A percentile compares a stretch with the other conserved stretches of the same genome.
These are phyloP conservation scores for Scenedesmus sp. DNA, from an alignment of 163 green algal species.

Conservation along the genomic window DNA sequence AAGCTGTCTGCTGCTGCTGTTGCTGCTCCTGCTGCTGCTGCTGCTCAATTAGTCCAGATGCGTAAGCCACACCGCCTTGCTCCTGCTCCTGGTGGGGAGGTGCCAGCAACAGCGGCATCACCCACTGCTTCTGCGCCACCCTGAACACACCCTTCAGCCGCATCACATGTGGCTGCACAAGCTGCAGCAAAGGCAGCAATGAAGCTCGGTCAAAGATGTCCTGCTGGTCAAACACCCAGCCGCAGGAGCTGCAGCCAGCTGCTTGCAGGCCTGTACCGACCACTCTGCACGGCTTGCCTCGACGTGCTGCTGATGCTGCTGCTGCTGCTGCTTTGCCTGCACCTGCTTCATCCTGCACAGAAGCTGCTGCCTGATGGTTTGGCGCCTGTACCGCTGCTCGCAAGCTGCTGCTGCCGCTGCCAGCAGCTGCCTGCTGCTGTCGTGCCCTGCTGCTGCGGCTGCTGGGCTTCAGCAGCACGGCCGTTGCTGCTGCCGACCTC, in stretches of 20 bases:
- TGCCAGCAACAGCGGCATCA: slow-evolving; percentile 31
- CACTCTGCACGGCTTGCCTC: neutral
- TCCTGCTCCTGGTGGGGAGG: slow-evolving; percentile 40
- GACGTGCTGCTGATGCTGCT: neutral
- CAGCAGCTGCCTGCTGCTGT: neutral
- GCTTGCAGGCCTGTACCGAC: slow-evolving; percentile 11
- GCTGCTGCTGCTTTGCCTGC: neutral
- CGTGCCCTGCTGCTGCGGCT: slow-evolving; percentile 9
- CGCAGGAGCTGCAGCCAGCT: slow-evolving; percentile 49
- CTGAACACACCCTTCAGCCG: slow-evolving; percentile 30
- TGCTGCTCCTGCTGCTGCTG: slow-evolving; percentile 8
- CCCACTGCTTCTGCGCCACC: slow-evolving; percentile 27
- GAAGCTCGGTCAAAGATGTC: slow-evolving; percentile 27
- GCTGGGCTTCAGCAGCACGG: neutral
- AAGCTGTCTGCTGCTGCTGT: neutral
- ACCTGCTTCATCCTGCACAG: neutral
- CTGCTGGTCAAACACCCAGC: slow-evolving; percentile 44
- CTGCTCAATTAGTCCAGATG: neutral
- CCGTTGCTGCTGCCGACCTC: neutral
- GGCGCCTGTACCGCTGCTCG: neutral
- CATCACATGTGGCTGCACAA: neutral
- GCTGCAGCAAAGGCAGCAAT: slow-evolving; percentile 27
- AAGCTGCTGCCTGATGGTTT: neutral
- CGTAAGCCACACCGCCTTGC: slow-evolving; percentile 23
- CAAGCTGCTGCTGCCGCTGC: neutral